Base-by-base conservation (phyloP, 139 green algal species). In the Medakamo hakoo region DNA sequence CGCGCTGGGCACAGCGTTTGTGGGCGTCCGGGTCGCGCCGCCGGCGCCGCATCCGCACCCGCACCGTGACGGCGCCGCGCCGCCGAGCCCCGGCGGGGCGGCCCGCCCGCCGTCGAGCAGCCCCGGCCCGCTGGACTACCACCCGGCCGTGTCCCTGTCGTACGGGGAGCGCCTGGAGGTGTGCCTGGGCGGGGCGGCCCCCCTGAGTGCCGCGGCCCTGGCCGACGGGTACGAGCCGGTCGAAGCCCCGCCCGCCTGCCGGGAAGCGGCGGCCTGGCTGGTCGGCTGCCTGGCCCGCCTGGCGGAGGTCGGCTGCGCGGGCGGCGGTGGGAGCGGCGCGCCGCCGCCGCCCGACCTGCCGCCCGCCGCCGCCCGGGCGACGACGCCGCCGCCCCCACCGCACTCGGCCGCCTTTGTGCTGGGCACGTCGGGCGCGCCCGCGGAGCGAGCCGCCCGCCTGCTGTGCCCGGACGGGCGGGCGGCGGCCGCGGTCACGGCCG, bases 1-100 rank as follows among this genome's bases (percentile, higher is more conserved):
- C 1, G 57, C 64, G 29, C 56, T 96, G 68, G 90, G 90, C 4
- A 76, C 86, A 18, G 90, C 90, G 2, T 96, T 87, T 68, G 27
- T 27, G 24, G 57, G 68, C 5, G 73, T 93, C 5, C 71, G 77
- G 57, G n/a, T n/a, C n/a, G n/a, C n/a, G n/a, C n/a, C n/a, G n/a
- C n/a, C n/a, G n/a, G n/a, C n/a, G n/a, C n/a, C n/a, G n/a, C n/a
- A n/a, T n/a, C n/a, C n/a, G n/a, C n/a, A n/a, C n/a, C n/a, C n/a
- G n/a, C n/a, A n/a, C n/a, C n/a, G n/a, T n/a, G n/a, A n/a, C n/a
- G n/a, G n/a, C n/a, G n/a, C n/a, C n/a, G n/a, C n/a, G n/a, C n/a
- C n/a, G n/a, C n/a, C n/a, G n/a, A n/a, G n/a, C n/a, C n/a, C n/a
- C n/a, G n/a, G n/a, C n/a, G n/a, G n/a, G n/a, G n/a, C n/a, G n/a